Evolutionary conservation across 345 rosid species (phyloP), one percentile per base, ranked within the genome.

Genomic region (Sonneratia caseolaris): DNA sequence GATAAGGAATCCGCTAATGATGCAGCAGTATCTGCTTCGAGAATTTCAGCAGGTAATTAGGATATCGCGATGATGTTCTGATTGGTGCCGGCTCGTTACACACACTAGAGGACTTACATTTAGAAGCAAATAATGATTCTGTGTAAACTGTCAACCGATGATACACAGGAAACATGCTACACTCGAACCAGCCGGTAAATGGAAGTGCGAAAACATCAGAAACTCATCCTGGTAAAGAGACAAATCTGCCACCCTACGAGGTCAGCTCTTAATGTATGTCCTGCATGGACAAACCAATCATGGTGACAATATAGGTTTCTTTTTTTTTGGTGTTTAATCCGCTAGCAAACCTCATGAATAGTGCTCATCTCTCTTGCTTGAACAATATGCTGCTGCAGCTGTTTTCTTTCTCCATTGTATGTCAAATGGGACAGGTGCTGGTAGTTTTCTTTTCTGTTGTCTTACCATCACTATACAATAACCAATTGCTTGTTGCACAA

Each of bases 1-100:
- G 59, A 40, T 38, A 27, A 38, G 51, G 49, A 13, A 51, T 21
- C 19, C 22, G 2, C 32, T 37, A 36, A 69, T 45, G 27, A 62
- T 70, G 73, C 65, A 18, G 18, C n/a, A 42, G 32, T 9, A 24
- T 47, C 73, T 40, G 12, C n/a, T 4, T 27, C 32, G 9, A 16
- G 36, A 68, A 74, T 59, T 56, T 68, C 66, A 19, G 65, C 56
- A 68, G 76, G 76, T 74, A 74, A 59, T 12, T 37, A 10, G n/a
- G 27, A 27, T n/a, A 56, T 32, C 42, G 51, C 0, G 7, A 7
- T 66, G 45, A 42, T 42, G 45, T 66, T 5, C 45, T 37, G 27
- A 7, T 66, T 8, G 12, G 53, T 68, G 47, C 24, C 27, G 3
- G 27, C 12, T 9, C 4, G n/a, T 3, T 37, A 19, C 69, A 64